These are phyloP conservation scores for Detonula confervacea DNA, from an alignment of 352 stramenopile species.

Conservation along the genomic window DNA sequence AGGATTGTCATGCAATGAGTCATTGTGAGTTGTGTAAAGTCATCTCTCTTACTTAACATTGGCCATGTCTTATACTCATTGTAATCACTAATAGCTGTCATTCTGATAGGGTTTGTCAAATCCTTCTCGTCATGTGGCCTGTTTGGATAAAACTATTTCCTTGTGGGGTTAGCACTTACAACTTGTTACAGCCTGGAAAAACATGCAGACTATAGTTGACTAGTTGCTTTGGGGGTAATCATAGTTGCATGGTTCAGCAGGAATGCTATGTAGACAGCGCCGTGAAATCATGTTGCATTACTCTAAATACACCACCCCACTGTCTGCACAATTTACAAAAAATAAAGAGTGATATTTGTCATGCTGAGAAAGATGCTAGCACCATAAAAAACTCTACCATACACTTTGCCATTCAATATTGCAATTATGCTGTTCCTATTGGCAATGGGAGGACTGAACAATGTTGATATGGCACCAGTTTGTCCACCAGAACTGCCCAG, in stretches of 20 bases:
- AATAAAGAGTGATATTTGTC: slow-evolving; percentile 43
- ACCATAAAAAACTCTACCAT: slow-evolving; percentile 54
- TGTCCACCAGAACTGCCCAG: slow-evolving; percentile 1
- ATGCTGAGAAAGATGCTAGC: slow-evolving; percentile 52
- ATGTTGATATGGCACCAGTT: slow-evolving; percentile 17
- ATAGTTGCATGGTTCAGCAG: slow-evolving; percentile 32
- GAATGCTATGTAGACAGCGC: not conserved
- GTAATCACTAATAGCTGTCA: too few species aligned
- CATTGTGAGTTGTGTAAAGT: too few species aligned
- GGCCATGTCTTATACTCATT: too few species aligned
- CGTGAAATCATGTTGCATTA: not conserved
- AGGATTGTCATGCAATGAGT: too few species aligned
- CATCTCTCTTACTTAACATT: too few species aligned
- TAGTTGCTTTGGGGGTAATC: slow-evolving; percentile 14
- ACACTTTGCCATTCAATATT: slow-evolving; percentile 61
- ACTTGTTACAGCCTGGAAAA: slow-evolving; percentile 40
- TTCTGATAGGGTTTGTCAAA: slow-evolving; percentile 52
- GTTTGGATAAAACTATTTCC: slow-evolving; percentile 58
- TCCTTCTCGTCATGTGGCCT: slow-evolving; percentile 38
- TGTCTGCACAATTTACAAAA: not conserved
- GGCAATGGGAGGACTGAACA: slow-evolving; percentile 24
- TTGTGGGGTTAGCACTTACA: slow-evolving; percentile 49
- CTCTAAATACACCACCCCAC: not conserved
- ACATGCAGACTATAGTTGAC: slow-evolving; percentile 28
- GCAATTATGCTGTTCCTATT: slow-evolving; percentile 40